Percentiles rank a stretch among this genome's conserved stretches.
Evolutionary conservation across 1,284 basidiomycete genomes (phyloP).

Genomic region (Microbotryum lychnidis-dioicae): DNA sequence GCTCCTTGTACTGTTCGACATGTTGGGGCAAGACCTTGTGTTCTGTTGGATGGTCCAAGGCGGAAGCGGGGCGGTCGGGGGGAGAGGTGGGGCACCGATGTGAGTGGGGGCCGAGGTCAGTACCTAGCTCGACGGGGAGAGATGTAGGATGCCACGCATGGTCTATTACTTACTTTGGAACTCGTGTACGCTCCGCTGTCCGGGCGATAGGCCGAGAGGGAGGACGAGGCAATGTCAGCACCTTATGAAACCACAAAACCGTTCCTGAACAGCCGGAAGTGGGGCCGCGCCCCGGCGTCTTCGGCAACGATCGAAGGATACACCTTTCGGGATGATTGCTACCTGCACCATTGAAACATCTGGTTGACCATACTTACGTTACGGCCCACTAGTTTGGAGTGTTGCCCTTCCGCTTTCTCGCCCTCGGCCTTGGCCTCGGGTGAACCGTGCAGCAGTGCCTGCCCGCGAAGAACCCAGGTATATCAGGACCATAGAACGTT

Average conservation of each 20-base stretch:
- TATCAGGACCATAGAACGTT: too few relatives aligned
- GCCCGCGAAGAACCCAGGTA: neutral
- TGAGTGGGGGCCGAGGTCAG: neutral
- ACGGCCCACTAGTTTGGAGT: conserved; percentile 76
- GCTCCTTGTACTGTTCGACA: conserved; percentile 66
- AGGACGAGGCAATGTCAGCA: neutral
- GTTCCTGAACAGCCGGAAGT: too few relatives aligned
- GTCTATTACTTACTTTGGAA: conserved; percentile 61
- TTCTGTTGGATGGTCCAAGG: conserved; percentile 43
- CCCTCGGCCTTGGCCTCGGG: conserved; percentile 74
- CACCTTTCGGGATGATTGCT: too few relatives aligned
- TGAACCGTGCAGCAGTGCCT: conserved; percentile 63
- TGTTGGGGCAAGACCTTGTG: conserved; percentile 75
- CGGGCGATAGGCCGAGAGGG: neutral
- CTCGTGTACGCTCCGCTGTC: conserved; percentile 54
- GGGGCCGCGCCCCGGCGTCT: neutral
- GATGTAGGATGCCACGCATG: too few relatives aligned
- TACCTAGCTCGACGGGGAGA: neutral
- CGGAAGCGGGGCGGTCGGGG: neutral
- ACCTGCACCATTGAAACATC: conserved; percentile 46
- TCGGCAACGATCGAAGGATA: neutral
- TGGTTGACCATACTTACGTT: conserved; percentile 37
- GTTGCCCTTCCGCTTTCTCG: conserved; percentile 64
- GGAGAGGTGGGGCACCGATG: neutral
- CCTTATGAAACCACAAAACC: too few relatives aligned